Percentiles rank a stretch among this genome's conserved stretches.
phyloP scores from a whole-genome alignment of 352 stramenopile species.

The Phytophthora hibernalis region DNA sequence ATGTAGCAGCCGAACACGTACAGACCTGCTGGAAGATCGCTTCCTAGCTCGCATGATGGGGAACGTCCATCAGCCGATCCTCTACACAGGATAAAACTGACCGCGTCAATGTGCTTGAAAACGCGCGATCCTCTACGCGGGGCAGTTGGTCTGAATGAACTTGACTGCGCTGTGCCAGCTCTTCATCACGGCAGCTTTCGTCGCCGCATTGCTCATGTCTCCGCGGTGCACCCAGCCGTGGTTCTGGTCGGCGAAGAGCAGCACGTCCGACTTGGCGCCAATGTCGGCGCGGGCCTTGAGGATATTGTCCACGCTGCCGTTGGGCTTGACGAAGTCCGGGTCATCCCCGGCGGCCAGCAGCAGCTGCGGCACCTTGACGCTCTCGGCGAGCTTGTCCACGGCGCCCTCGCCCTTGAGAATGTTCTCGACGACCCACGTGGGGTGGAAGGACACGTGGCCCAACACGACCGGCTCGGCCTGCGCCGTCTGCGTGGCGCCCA shows the following conservation, averaged over 20 bases:
- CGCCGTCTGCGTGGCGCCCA: conserved; percentile 63
- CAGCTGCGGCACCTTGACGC: conserved; percentile 79
- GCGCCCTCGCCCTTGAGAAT: conserved; percentile 73
- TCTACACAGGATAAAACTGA: conserved; percentile 64
- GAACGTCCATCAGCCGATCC: background rate
- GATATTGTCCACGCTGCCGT: conserved; percentile 80
- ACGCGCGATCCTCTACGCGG: conserved; percentile 31
- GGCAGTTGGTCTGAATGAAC: conserved; percentile 66
- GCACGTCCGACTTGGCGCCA: conserved; percentile 58
- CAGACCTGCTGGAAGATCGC: background rate
- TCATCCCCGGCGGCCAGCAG: conserved; percentile 76
- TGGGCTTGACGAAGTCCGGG: conserved; percentile 67
- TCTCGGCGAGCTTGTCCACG: conserved; percentile 73
- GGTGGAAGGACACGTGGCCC: conserved; percentile 86
- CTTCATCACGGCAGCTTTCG: conserved; percentile 69
- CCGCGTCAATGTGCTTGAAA: conserved; percentile 13
- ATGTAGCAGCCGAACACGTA: background rate
- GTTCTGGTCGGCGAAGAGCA: conserved; percentile 74
- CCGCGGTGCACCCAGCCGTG: conserved; percentile 89
- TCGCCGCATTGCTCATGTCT: conserved; percentile 73
- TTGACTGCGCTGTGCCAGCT: conserved; percentile 66
- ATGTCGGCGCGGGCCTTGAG: conserved; percentile 61
- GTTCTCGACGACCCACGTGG: conserved; percentile 82
- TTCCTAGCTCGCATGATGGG: conserved; percentile 8
- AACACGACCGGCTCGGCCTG: conserved; percentile 51